Percentiles rank a stretch among this genome's conserved stretches.
These are phyloP conservation scores for Musa schizocarpa DNA, from an alignment of 176 grass and related monocot species.

Conservation along the genomic window DNA sequence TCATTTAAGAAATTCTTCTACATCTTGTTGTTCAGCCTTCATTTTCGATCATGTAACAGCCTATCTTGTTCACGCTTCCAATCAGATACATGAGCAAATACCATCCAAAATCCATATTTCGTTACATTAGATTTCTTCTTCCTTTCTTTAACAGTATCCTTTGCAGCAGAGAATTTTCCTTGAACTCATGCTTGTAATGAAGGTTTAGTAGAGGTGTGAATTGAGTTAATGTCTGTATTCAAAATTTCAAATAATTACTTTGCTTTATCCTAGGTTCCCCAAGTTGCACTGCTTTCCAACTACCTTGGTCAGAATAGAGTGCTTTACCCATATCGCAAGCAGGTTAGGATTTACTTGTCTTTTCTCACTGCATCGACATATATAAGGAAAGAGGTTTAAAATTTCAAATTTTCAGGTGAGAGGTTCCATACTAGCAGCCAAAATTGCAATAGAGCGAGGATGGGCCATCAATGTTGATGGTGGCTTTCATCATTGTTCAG, in stretches of 20 bases:
- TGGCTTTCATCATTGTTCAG: constrained; percentile 92
- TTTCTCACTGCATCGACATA: neutral
- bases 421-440: constrained; percentile 69
- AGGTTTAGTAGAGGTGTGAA: neutral
- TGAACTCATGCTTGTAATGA: neutral
- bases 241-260: neutral
- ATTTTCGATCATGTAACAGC: too few relatives aligned
- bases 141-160: neutral
- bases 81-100: neutral
- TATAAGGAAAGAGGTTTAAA: neutral
- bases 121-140: neutral
- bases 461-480: constrained; percentile 89
- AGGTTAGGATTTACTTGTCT: constrained; percentile 27
- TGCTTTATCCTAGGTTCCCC: constrained; percentile 43
- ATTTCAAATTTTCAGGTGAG: constrained; percentile 39
- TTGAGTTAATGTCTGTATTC: neutral
- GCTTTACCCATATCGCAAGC: constrained; percentile 66
- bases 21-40: too few relatives aligned
- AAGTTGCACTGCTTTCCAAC: constrained; percentile 60
- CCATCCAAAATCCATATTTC: neutral
- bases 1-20: too few relatives aligned
- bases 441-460: constrained; percentile 76
- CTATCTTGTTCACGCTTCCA: too few relatives aligned
- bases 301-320: constrained; percentile 63
- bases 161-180: neutral